These are phyloP conservation scores for Boletus huronensis DNA, from an alignment of 768 basidiomycete genomes.

Conservation along the genomic window DNA sequence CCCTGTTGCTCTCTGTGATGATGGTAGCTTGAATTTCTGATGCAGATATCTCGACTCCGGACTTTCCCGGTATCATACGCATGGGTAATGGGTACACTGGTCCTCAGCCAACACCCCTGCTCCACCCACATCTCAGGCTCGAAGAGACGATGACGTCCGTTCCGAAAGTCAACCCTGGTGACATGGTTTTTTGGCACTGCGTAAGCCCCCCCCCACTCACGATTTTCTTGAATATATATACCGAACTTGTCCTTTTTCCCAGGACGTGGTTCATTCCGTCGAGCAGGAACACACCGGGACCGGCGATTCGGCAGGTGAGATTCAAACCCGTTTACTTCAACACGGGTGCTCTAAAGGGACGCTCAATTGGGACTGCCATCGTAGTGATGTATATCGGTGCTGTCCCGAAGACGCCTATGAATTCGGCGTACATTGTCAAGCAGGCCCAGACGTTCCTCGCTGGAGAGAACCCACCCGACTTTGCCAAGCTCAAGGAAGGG, in stretches of 20 bases:
- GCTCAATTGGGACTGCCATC: not conserved
- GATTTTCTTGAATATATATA: not conserved
- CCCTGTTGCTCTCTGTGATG: slow-evolving; percentile 20
- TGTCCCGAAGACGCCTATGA: slow-evolving; percentile 60
- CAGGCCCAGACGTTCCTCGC: slow-evolving; percentile 61
- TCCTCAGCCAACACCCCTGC: slow-evolving; percentile 47
- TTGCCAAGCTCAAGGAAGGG: slow-evolving; percentile 47
- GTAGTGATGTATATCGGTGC: slow-evolving; percentile 79
- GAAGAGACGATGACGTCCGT: slow-evolving; percentile 65
- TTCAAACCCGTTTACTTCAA: not conserved
- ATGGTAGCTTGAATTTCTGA: slow-evolving; percentile 5
- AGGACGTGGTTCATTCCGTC: slow-evolving; percentile 47
- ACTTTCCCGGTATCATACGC: slow-evolving; percentile 50
- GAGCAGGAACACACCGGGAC: slow-evolving; percentile 50
- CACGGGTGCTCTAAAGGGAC: not conserved
- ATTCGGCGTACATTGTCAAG: slow-evolving; percentile 55
- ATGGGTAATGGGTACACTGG: slow-evolving; percentile 28
- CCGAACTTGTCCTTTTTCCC: slow-evolving; percentile 8
- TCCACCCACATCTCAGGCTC: slow-evolving; percentile 67
- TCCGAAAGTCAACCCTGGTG: slow-evolving; percentile 70
- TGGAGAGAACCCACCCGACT: slow-evolving; percentile 69
- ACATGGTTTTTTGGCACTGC: slow-evolving; percentile 78
- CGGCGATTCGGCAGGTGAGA: slow-evolving; percentile 52
- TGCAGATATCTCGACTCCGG: slow-evolving; percentile 43
- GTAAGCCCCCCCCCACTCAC: slow-evolving; percentile 26